phyloP scores from a whole-genome alignment of 148 eudicot genomes.

The Arbutus unedo region DNA sequence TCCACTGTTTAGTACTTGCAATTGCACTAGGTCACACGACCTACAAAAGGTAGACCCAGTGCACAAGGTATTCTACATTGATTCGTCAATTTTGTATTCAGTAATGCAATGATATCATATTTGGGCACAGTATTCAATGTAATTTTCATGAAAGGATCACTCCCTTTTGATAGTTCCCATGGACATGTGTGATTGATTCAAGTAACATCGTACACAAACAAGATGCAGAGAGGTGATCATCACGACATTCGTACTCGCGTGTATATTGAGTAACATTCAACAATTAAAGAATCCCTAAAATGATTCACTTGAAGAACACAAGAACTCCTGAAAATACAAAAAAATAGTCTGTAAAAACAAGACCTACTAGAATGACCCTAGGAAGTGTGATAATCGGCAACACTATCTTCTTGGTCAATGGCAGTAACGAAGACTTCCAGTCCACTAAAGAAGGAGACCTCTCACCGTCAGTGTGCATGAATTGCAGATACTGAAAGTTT shows the following conservation, averaged over 20 bases:
- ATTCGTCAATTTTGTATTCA: neutral
- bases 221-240: no score
- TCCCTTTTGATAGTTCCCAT: neutral
- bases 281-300: no score
- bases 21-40: neutral
- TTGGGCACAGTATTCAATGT: neutral
- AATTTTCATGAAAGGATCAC: neutral
- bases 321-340: neutral
- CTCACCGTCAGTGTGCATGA: slow-evolving; percentile 39
- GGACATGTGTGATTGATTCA: neutral
- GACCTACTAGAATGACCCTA: neutral
- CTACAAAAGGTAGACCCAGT: neutral
- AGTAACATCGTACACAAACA: neutral
- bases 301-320: no score
- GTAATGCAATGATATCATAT: neutral
- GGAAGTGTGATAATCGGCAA: no score
- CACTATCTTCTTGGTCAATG: neutral
- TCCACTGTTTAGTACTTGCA: neutral
- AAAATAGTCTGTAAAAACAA: no score
- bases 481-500: slow-evolving; percentile 39
- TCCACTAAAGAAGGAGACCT: slow-evolving; percentile 21
- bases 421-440: neutral
- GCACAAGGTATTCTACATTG: neutral
- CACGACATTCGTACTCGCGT: no score
- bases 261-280: no score